phyloP scores from a whole-genome alignment of 495 filamentous ascomycete species.

The Pyronema omphalodes region DNA sequence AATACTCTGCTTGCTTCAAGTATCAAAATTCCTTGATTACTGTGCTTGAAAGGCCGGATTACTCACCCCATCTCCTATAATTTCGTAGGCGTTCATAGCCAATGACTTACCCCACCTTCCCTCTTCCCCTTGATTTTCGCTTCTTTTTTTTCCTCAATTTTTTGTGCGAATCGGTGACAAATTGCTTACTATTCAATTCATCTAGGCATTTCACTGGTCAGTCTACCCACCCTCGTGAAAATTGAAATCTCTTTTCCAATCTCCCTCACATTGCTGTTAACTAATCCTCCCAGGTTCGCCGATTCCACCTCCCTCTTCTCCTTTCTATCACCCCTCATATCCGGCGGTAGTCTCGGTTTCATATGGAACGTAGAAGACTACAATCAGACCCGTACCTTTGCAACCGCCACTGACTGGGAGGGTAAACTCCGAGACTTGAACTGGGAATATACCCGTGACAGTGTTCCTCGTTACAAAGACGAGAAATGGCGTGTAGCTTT shows the following conservation, averaged over 20 bases:
- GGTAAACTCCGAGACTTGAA: conserved; percentile 34
- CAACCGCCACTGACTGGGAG: conserved; percentile 35
- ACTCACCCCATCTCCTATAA: no score
- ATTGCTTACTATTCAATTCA: no score
- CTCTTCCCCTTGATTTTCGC: no score
- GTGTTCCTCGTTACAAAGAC: conserved; percentile 10
- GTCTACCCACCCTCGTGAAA: conserved; percentile 28
- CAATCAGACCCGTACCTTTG: conserved; percentile 33
- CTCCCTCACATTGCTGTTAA: conserved; percentile 13
- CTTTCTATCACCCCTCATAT: conserved; percentile 38
- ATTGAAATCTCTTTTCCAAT: conserved; percentile 28
- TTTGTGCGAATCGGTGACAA: no score
- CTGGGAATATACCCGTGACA: conserved; percentile 30
- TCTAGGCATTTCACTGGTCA: conserved; percentile 44
- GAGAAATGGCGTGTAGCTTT: not conserved
- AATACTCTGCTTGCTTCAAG: no score
- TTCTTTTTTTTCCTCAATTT: no score
- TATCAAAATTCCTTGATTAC: no score
- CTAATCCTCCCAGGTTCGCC: not conserved
- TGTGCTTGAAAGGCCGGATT: no score
- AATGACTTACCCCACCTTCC: no score
- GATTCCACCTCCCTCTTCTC: conserved; percentile 26
- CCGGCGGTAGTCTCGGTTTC: conserved; percentile 35
- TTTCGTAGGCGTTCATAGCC: no score
- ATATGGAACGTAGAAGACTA: conserved; percentile 54